phyloP scores from a whole-genome alignment of 208 protist species.

The Trypanosoma scelopori region DNA sequence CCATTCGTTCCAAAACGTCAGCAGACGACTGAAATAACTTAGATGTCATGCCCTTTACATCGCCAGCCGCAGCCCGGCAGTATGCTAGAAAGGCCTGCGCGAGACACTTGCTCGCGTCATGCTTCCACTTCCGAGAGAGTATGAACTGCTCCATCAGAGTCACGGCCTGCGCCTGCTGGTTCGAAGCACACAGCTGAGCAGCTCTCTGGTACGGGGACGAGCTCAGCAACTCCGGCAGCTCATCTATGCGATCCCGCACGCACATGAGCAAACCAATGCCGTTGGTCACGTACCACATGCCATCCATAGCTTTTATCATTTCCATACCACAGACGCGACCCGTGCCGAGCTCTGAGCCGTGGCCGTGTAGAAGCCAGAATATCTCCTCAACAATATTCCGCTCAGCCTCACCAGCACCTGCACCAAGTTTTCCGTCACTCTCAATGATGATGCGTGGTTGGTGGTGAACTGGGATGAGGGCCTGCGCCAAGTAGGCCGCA shows the following conservation, averaged over 20 bases:
- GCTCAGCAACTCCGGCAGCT: not conserved
- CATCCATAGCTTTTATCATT: conserved; percentile 39
- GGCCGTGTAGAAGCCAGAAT: conserved; percentile 5
- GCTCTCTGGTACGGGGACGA: conserved; percentile 8
- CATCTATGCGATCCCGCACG: not conserved
- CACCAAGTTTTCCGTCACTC: conserved; percentile 27
- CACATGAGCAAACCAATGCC: conserved; percentile 34
- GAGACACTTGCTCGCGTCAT: conserved; percentile 13
- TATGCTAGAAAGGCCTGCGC: conserved; percentile 13
- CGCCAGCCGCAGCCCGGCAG: conserved; percentile 19
- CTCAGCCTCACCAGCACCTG: not conserved
- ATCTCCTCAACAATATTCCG: conserved; percentile 20
- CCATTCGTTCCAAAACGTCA: conserved; percentile 19
- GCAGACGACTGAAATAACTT: conserved; percentile 31
- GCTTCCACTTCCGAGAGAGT: conserved; percentile 20
- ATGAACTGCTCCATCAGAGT: conserved; percentile 41
- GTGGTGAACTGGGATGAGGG: conserved; percentile 47
- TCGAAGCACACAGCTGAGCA: conserved; percentile 7
- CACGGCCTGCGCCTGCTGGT: conserved; percentile 13
- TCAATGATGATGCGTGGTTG: conserved; percentile 38
- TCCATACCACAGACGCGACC: conserved; percentile 32
- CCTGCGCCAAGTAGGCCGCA: conserved; percentile 44
- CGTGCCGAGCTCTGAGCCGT: not conserved
- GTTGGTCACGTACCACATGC: conserved; percentile 56
- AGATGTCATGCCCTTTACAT: conserved; percentile 26